These are phyloP conservation scores for Phytomonas serpens DNA, from an alignment of 208 protist genomes.

Conservation along the genomic window DNA sequence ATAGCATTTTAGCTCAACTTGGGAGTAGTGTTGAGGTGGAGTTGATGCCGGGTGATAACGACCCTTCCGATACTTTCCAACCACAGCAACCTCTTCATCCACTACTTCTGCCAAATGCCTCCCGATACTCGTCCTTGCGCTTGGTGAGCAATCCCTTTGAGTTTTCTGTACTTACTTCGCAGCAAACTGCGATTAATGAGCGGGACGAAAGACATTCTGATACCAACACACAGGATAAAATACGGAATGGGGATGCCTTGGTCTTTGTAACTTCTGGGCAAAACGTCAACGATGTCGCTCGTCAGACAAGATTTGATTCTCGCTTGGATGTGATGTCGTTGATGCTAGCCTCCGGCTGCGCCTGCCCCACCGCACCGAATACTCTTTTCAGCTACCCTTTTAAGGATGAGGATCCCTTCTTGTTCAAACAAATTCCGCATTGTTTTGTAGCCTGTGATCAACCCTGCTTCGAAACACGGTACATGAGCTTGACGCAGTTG, in stretches of 20 bases:
- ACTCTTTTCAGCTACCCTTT: conserved; percentile 92
- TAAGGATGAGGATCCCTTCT: conserved; percentile 73
- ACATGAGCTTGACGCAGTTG: conserved; percentile 31
- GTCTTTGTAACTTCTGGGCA: conserved; percentile 85
- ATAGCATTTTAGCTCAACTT: conserved; percentile 56
- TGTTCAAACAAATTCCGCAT: conserved; percentile 66
- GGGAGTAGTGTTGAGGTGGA: conserved; percentile 75
- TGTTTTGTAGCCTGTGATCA: conserved; percentile 87
- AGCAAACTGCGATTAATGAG: conserved; percentile 9
- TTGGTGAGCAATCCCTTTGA: conserved; percentile 85
- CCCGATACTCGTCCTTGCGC: conserved; percentile 50
- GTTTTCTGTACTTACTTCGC: conserved; percentile 30
- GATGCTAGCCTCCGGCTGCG: conserved; percentile 61
- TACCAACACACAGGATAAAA: conserved; percentile 11
- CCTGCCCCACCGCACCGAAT: conserved; percentile 88
- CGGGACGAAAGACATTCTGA: neutral
- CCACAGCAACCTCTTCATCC: conserved; percentile 91
- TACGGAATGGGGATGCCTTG: neutral
- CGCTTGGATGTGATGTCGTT: conserved; percentile 67
- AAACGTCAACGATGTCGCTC: conserved; percentile 75
- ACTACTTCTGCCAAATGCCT: conserved; percentile 60
- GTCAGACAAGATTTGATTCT: conserved; percentile 46
- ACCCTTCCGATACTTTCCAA: conserved; percentile 86
- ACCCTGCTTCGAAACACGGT: conserved; percentile 62
- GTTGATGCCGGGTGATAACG: conserved; percentile 84